Evolutionary conservation across 805 yeast genomes (phyloP).

Genomic region (Candida nemodendra): DNA sequence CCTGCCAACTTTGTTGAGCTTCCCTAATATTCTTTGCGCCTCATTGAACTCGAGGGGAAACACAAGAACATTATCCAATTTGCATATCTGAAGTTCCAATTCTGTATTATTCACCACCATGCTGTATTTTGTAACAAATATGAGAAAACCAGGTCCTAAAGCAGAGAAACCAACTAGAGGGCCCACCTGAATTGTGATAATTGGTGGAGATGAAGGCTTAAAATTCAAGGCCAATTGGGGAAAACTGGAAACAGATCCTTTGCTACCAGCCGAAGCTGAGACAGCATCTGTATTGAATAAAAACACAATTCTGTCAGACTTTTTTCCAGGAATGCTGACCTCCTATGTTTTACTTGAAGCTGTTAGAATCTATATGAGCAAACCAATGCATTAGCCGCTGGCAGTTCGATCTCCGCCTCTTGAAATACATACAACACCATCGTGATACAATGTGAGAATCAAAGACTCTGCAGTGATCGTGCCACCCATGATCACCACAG

Average conservation of each 20-base stretch:
- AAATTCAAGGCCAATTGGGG: neutral
- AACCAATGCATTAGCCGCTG: too few species aligned
- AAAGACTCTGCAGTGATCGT: neutral
- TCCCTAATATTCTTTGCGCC: conserved; percentile 8
- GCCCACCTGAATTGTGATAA: neutral
- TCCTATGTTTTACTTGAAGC: too few species aligned
- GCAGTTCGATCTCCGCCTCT: too few species aligned
- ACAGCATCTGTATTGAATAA: too few species aligned
- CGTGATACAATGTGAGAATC: conserved; percentile 5
- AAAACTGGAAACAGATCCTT: too few species aligned
- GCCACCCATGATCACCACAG: too few species aligned
- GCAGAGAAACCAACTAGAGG: conserved; percentile 15
- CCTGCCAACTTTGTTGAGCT: neutral
- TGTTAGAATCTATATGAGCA: too few species aligned
- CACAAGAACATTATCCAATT: conserved; percentile 18
- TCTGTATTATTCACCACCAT: conserved; percentile 3
- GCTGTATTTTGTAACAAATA: conserved; percentile 16
- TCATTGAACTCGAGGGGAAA: conserved; percentile 16
- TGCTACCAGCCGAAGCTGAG: too few species aligned
- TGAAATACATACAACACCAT: conserved; percentile 10
- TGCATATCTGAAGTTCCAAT: conserved; percentile 6
- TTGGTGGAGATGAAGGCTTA: neutral
- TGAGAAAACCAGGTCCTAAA: conserved; percentile 18
- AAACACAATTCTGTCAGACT: too few species aligned
- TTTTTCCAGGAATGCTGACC: too few species aligned